A percentile compares a stretch with the other conserved stretches of the same genome.
These are phyloP conservation scores for Metschnikowia peoriensis DNA, from an alignment of 805 yeast genomes.

Conservation along the genomic window DNA sequence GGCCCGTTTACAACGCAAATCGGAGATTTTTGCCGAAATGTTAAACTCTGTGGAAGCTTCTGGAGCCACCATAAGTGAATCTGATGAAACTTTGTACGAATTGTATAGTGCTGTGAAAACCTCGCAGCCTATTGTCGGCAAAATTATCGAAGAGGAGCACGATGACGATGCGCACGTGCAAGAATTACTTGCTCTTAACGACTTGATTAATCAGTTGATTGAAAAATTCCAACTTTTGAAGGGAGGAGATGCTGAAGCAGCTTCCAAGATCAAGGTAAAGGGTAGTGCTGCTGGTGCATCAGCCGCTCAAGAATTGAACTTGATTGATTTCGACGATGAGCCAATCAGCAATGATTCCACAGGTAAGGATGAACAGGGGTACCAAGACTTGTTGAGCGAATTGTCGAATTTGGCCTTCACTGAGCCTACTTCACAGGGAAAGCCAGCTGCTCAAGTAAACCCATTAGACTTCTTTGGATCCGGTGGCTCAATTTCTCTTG, in stretches of 20 bases:
- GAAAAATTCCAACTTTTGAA: conserved; percentile 65
- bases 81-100: conserved; percentile 76
- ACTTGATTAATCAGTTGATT: conserved; percentile 66
- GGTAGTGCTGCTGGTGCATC: conserved; percentile 25
- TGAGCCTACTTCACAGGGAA: conserved; percentile 23
- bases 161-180: conserved; percentile 51
- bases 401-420: conserved; percentile 61
- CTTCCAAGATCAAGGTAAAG: conserved; percentile 43
- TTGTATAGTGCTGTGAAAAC: conserved; percentile 74
- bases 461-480: conserved; percentile 44
- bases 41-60: conserved; percentile 48
- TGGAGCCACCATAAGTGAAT: conserved; percentile 38
- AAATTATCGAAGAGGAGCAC: conserved; percentile 80
- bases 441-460: conserved; percentile 22
- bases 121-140: conserved; percentile 83
- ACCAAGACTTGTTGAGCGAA: conserved; percentile 71
- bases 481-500: conserved; percentile 51
- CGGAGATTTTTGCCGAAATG: conserved; percentile 87
- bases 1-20: conserved; percentile 78
- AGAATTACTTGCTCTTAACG: conserved; percentile 68
- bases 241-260: conserved; percentile 59
- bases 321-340: conserved; percentile 45
- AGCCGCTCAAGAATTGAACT: conserved; percentile 32
- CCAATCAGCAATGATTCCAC: conserved; percentile 32
- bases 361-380: conserved; percentile 39